Evolutionary conservation across 2,329 filamentous ascomycete genomes (phyloP), one percentile per base, ranked within the genome.

Genomic region (Aphanoascus verrucosus): DNA sequence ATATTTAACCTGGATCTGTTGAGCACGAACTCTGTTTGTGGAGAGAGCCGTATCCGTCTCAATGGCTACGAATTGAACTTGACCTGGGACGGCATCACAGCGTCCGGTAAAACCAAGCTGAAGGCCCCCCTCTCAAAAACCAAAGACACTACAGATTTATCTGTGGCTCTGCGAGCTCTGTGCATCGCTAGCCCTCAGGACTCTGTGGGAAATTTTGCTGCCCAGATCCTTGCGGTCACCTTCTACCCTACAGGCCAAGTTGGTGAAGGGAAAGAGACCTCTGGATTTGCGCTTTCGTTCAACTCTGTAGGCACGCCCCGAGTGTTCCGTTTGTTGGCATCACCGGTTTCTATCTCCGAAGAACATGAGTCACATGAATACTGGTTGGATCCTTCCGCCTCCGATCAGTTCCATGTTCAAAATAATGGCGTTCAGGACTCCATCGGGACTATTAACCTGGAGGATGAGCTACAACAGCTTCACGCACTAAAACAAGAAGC

Each of bases 231-330:
- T 38, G 62, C 62, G 12, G 57, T 67, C 49, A 59, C 59, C 2
- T 60, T 66, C 19, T 53, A 62, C 41, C 57, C 60, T 20, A 52
- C 51, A 23, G 59, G 56, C 40, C 52, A 59, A 19, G 52, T 50
- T 35, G 49, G 46, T 28, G 54, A 57, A 38, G 57, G 61, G 28
- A 59, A 60, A 41, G 54, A 57, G n/a, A 44, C 54, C n/a, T 60
- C 63, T n/a, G 65, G 65, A n/a, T 67, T 67, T 54, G 63, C 65
- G 1, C 57, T 64, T 38, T 67, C 65, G 1, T 66, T 66, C 50
- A 64, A 61, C 46, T 61, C 64, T 12, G 56, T 58, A 35, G 61
- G 59, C 4, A 50, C 57, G 8, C 62, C 64, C 7, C 54, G 60
- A 28, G 57, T 67, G n/a, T 56, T 65, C 23, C 63, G 62, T 4